Conservation (phyloP, 768 basidiomycete species). For the Lepiota brunneoincarnata region DNA sequence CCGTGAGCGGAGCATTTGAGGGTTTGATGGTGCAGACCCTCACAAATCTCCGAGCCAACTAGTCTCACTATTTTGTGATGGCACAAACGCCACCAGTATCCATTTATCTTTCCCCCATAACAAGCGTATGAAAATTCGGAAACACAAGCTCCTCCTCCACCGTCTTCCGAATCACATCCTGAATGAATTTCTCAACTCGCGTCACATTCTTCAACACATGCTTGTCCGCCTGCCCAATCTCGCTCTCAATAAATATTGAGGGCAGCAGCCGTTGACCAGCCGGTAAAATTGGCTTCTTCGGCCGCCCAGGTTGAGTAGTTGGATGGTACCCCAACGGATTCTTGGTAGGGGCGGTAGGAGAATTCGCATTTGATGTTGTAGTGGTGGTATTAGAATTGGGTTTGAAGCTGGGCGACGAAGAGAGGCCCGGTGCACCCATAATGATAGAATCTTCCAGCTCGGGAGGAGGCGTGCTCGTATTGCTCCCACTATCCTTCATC, state of each 20-base stretch:
- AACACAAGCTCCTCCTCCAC: conserved; percentile 95
- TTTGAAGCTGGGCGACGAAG: background rate
- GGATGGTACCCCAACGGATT: background rate
- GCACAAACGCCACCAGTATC: too few relatives aligned
- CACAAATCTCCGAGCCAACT: too few relatives aligned
- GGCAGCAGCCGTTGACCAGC: conserved; percentile 84
- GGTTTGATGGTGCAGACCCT: too few relatives aligned
- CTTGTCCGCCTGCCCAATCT: conserved; percentile 94
- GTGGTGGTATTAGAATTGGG: background rate
- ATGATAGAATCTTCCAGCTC: conserved; percentile 51
- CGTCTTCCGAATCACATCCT: conserved; percentile 93
- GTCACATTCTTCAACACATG: conserved; percentile 96
- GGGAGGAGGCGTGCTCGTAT: conserved; percentile 46
- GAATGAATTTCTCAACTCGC: conserved; percentile 91
- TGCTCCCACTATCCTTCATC: background rate
- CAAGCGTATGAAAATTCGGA: conserved; percentile 88
- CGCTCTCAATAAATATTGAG: conserved; percentile 89
- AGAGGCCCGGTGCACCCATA: conserved; percentile 4
- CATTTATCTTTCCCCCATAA: conserved; percentile 43
- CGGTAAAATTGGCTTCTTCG: conserved; percentile 62
- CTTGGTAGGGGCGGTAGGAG: conserved; percentile 26
- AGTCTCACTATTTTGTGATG: too few relatives aligned
- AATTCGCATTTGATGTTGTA: too few relatives aligned
- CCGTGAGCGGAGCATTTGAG: too few relatives aligned
- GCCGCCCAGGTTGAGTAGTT: conserved; percentile 23